Conservation (phyloP, 176 grass and related monocot genomes). For the Cenchrus americanus region DNA sequence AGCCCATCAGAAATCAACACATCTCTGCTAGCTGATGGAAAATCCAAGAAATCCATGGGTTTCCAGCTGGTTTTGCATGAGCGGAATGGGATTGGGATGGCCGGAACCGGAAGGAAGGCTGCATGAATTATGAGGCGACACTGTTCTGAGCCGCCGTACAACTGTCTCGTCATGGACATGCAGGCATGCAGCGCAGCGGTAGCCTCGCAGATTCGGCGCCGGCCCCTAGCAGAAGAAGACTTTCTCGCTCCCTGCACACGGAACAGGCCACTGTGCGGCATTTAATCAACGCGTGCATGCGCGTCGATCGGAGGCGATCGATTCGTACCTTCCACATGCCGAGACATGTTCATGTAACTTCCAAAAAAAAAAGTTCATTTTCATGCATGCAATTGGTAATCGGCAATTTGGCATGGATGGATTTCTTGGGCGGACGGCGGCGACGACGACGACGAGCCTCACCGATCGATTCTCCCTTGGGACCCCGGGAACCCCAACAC, state of each 20-base stretch:
- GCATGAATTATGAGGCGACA: slow-evolving; percentile 3
- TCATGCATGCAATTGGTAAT: neutral
- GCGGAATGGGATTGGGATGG: neutral
- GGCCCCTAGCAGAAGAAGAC: slow-evolving; percentile 39
- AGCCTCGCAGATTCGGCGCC: slow-evolving; percentile 49
- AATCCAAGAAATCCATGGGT: neutral
- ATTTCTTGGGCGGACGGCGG: slow-evolving; percentile 25
- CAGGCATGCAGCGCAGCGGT: slow-evolving; percentile 32
- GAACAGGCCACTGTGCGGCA: slow-evolving; percentile 16
- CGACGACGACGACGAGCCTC: neutral
- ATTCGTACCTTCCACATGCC: neutral
- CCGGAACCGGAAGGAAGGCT: neutral
- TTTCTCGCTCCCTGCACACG: slow-evolving; percentile 45
- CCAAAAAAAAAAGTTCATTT: no score
- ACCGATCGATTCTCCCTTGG: slow-evolving; percentile 47
- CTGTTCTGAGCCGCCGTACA: slow-evolving; percentile 31
- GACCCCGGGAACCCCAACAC: slow-evolving; percentile 48
- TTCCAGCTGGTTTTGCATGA: neutral
- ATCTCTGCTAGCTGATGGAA: neutral
- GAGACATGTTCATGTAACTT: no score
- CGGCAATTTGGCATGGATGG: neutral
- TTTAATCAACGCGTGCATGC: slow-evolving; percentile 34
- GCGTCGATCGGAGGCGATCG: slow-evolving; percentile 5
- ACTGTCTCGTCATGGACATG: slow-evolving; percentile 39
- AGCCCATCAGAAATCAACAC: no score